phyloP scores from a whole-genome alignment of 257 asterid species.

The Lavandula angustifolia region DNA sequence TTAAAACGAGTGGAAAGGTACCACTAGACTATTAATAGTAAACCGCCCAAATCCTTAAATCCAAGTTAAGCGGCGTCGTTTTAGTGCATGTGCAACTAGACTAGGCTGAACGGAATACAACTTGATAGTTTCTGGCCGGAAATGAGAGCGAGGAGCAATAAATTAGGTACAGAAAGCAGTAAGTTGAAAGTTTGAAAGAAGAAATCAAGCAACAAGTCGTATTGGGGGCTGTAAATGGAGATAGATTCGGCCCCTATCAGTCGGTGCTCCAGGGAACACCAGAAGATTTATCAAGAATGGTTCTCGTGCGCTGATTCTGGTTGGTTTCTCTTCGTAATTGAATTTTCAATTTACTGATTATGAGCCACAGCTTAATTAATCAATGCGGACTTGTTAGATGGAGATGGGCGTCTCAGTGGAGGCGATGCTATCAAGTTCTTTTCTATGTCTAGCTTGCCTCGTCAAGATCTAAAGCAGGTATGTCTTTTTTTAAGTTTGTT shows the following conservation, averaged over 20 bases:
- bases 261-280: constrained; percentile 79
- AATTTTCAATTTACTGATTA: background rate
- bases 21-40: too few relatives aligned
- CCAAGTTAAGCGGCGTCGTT: constrained; percentile 29
- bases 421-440: constrained; percentile 88
- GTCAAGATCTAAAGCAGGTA: constrained; percentile 91
- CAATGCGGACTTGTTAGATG: constrained; percentile 50
- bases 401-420: constrained; percentile 89
- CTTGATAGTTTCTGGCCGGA: background rate
- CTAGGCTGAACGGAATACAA: constrained; percentile 17
- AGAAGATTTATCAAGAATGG: constrained; percentile 85
- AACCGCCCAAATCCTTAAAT: background rate
- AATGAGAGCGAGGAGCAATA: constrained; percentile 3
- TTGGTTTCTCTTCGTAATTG: constrained; percentile 8
- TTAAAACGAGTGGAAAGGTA: too few relatives aligned
- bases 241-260: constrained; percentile 74
- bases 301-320: constrained; percentile 85
- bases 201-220: background rate
- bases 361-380: background rate
- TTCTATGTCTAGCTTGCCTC: constrained; percentile 76
- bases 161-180: too few relatives aligned
- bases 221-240: constrained; percentile 53
- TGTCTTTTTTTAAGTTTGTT: background rate
- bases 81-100: background rate
- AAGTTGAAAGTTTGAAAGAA: background rate